Conservation (phyloP, 192 early-diverging fungal species). For the Gigaspora rosea region DNA sequence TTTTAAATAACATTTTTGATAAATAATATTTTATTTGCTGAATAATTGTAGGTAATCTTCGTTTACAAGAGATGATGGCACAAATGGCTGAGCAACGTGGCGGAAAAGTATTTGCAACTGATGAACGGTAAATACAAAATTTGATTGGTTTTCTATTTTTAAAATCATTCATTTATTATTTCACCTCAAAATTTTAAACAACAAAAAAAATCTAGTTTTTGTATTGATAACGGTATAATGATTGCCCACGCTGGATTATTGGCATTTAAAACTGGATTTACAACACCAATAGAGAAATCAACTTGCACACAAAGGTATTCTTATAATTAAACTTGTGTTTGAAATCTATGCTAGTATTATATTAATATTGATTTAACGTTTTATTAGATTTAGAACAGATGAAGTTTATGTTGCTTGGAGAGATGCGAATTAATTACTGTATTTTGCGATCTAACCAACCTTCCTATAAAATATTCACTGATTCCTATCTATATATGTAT, state of each 20-base stretch:
- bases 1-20: not conserved
- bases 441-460: too few relatives aligned
- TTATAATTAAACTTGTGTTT: not conserved
- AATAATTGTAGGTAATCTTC: slow-evolving; percentile 65
- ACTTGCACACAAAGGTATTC: slow-evolving; percentile 84
- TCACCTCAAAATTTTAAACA: not conserved
- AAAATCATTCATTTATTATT: slow-evolving; percentile 21
- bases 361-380: not conserved
- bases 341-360: not conserved
- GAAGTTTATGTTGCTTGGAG: slow-evolving; percentile 84
- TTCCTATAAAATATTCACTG: too few relatives aligned
- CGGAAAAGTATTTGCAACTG: slow-evolving; percentile 91
- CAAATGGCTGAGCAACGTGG: slow-evolving; percentile 88
- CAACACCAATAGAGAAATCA: slow-evolving; percentile 82
- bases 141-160: slow-evolving; percentile 17
- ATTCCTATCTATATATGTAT: too few relatives aligned
- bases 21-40: not conserved
- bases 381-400: slow-evolving; percentile 71
- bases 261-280: slow-evolving; percentile 77
- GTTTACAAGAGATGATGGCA: slow-evolving; percentile 98
- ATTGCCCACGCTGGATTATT: slow-evolving; percentile 96
- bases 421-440: slow-evolving; percentile 32
- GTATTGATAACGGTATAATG: slow-evolving; percentile 99
- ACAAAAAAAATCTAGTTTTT: slow-evolving; percentile 66
- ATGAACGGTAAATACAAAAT: slow-evolving; percentile 70